Conservation (phyloP, 805 yeast species). For the Saccharomycopsis oosterbeekiorum region DNA sequence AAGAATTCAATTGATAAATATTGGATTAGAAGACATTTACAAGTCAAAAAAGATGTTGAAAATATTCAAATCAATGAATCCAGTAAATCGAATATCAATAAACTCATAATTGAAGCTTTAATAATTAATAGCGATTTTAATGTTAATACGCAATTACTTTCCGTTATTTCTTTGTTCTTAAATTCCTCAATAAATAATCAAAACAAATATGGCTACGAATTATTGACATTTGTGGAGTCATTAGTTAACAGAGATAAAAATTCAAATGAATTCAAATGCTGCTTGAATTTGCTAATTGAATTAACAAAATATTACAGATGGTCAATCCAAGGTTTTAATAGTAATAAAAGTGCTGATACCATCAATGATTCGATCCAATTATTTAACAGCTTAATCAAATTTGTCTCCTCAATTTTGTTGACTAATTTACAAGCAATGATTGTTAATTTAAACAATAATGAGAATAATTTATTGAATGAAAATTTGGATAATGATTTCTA, state of each 20-base stretch:
- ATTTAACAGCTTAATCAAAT: slow-evolving; percentile 9
- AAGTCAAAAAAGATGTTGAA: slow-evolving; percentile 2
- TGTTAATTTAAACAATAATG: neutral
- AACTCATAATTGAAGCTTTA: slow-evolving; percentile 6
- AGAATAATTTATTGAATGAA: neutral
- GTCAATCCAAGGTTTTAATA: slow-evolving; percentile 23
- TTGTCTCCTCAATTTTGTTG: slow-evolving; percentile 13
- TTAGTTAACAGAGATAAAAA: slow-evolving; percentile 7
- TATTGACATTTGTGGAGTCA: slow-evolving; percentile 6
- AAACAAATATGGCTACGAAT: slow-evolving; percentile 11
- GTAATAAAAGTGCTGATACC: slow-evolving; percentile 22
- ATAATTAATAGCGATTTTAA: neutral
- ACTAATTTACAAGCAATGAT: slow-evolving; percentile 1
- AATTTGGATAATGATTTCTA: slow-evolving; percentile 2
- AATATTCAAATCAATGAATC: slow-evolving; percentile 3
- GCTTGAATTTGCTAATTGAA: slow-evolving; percentile 7
- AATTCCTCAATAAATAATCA: slow-evolving; percentile 6
- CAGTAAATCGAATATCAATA: slow-evolving; percentile 7
- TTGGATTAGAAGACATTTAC: slow-evolving; percentile 32
- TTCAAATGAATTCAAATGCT: slow-evolving; percentile 20
- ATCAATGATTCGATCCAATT: slow-evolving; percentile 11
- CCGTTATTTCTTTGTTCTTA: slow-evolving; percentile 5
- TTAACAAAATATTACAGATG: slow-evolving; percentile 15
- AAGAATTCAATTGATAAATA: slow-evolving; percentile 50
- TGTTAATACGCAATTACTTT: slow-evolving; percentile 2